These are phyloP conservation scores for Dinochytrium kinnereticum DNA, from an alignment of 371 early-diverging fungal genomes.

Conservation along the genomic window DNA sequence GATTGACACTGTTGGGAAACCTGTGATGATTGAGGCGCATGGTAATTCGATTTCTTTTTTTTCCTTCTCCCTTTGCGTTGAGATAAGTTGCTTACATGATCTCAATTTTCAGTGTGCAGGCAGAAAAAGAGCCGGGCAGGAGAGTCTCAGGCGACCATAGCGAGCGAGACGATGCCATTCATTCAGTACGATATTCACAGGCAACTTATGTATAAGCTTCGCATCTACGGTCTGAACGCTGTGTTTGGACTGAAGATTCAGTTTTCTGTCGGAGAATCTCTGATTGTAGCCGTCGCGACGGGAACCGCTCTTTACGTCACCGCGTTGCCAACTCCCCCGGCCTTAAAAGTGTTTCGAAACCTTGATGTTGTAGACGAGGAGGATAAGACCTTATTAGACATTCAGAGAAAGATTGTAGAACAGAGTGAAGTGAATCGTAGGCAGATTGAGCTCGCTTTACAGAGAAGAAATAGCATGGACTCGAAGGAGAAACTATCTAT, in stretches of 20 bases:
- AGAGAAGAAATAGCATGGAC: slow-evolving; percentile 3
- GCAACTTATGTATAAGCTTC: slow-evolving; percentile 74
- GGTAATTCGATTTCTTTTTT: slow-evolving; percentile 32
- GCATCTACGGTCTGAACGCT: slow-evolving; percentile 72
- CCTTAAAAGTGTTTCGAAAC: slow-evolving; percentile 69
- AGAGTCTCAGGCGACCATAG: slow-evolving; percentile 60
- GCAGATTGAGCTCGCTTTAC: slow-evolving; percentile 60
- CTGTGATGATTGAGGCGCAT: slow-evolving; percentile 53
- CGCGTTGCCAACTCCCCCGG: slow-evolving; percentile 71
- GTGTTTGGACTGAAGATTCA: slow-evolving; percentile 75
- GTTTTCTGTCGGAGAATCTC: slow-evolving; percentile 66
- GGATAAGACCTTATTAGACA: slow-evolving; percentile 63
- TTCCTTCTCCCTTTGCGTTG: not conserved
- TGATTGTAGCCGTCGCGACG: slow-evolving; percentile 71
- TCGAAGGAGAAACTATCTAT: not conserved
- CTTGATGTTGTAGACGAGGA: slow-evolving; percentile 71
- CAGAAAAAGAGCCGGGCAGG: slow-evolving; percentile 55
- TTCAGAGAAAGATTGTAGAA: slow-evolving; percentile 66
- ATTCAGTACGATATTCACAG: slow-evolving; percentile 79
- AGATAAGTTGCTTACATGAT: slow-evolving; percentile 1
- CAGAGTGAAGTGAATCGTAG: slow-evolving; percentile 63
- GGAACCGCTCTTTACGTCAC: slow-evolving; percentile 73
- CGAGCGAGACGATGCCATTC: slow-evolving; percentile 78
- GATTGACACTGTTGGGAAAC: slow-evolving; percentile 57
- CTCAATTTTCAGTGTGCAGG: slow-evolving; percentile 68